phyloP scores from a whole-genome alignment of 805 yeast species.

The Cyberlindnera xylosilytica region DNA sequence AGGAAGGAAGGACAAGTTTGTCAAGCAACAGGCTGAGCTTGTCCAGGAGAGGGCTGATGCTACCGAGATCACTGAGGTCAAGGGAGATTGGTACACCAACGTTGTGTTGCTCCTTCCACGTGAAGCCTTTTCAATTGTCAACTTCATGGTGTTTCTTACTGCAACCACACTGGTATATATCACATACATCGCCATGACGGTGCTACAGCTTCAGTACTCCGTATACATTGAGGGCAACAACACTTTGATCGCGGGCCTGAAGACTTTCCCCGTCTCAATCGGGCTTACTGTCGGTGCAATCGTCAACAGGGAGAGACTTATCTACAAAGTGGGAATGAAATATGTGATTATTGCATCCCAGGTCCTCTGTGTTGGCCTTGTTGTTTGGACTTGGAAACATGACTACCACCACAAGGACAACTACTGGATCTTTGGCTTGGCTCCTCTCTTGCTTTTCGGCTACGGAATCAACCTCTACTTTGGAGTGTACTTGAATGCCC shows the following conservation, averaged over 20 bases:
- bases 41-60: background rate
- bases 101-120: conserved; percentile 28
- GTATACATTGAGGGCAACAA: conserved; percentile 27
- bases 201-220: conserved; percentile 27
- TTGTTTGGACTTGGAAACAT: conserved; percentile 17
- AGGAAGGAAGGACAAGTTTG: conserved; percentile 9
- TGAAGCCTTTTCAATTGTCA: conserved; percentile 26
- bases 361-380: background rate
- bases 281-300: conserved; percentile 31
- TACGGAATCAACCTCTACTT: conserved; percentile 31
- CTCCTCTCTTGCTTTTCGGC: conserved; percentile 25
- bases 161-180: conserved; percentile 22
- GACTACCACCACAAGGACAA: conserved; percentile 13
- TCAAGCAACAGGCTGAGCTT: background rate
- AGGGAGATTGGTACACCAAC: background rate
- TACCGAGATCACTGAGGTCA: background rate
- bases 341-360: conserved; percentile 12
- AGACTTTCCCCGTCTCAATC: conserved; percentile 31
- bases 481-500: conserved; percentile 31
- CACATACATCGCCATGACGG: conserved; percentile 19
- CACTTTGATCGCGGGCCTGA: conserved; percentile 34
- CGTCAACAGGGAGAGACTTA: conserved; percentile 22
- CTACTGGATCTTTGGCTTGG: conserved; percentile 31
- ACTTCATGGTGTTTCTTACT: conserved; percentile 24
- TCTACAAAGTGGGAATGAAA: conserved; percentile 23